Evolutionary conservation across 2,329 filamentous ascomycete genomes (phyloP).

Genomic region (Cladosporium sp.): DNA sequence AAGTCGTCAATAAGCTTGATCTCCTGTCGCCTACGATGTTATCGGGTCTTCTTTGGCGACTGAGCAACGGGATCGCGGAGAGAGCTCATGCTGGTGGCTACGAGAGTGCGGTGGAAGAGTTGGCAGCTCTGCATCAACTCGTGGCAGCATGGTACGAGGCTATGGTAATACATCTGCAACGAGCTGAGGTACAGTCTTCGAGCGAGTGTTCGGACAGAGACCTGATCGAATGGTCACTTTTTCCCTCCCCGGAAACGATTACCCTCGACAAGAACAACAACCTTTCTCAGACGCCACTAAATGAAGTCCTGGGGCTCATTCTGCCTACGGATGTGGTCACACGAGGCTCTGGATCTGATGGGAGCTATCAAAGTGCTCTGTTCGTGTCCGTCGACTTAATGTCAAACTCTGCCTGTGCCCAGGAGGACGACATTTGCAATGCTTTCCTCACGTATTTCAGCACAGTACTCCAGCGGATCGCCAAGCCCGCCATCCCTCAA

Average conservation of each 20-base stretch:
- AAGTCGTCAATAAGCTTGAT: neutral
- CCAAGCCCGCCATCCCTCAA: conserved; percentile 1
- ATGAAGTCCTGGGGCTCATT: neutral
- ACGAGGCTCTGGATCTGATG: neutral
- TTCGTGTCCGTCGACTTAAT: conserved; percentile 1
- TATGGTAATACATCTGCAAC: neutral
- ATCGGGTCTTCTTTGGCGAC: conserved; percentile 7
- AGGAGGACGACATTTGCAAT: neutral
- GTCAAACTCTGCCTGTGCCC: too few relatives aligned
- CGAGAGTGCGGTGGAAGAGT: neutral
- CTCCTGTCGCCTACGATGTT: neutral
- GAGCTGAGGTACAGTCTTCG: neutral
- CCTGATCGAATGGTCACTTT: neutral
- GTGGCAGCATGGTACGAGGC: neutral
- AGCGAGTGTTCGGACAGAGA: neutral
- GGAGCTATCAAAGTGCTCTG: conserved; percentile 3
- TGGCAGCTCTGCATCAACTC: neutral
- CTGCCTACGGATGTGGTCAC: neutral
- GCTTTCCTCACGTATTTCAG: conserved; percentile 3
- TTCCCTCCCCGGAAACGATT: neutral
- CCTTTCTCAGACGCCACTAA: neutral
- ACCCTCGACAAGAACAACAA: neutral
- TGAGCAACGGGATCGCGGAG: neutral
- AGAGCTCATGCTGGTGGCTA: neutral
- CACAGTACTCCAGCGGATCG: neutral